A percentile compares a stretch with the other conserved stretches of the same genome.
These are phyloP conservation scores for Quercus rubra DNA, from an alignment of 306 rosid species.

Conservation along the genomic window DNA sequence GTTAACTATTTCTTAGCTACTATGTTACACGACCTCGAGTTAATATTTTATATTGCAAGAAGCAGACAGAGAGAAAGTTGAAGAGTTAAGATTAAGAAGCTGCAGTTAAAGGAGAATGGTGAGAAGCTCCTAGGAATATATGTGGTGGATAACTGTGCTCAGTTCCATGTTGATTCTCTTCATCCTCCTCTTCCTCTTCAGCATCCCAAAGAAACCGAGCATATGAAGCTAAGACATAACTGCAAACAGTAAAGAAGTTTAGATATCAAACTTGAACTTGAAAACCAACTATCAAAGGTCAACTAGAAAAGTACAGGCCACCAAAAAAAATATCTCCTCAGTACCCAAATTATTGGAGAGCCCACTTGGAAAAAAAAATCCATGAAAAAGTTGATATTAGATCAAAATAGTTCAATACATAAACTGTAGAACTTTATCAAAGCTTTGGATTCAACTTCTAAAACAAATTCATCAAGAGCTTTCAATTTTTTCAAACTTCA, in stretches of 20 bases:
- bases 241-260: slow-evolving; percentile 23
- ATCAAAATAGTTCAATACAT: neutral
- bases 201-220: slow-evolving; percentile 82
- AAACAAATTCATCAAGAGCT: neutral
- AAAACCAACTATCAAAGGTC: neutral
- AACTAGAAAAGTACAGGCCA: neutral
- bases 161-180: slow-evolving; percentile 16
- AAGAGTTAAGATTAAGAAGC: slow-evolving; percentile 32
- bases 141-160: slow-evolving; percentile 23
- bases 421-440: neutral
- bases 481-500: too few relatives aligned
- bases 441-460: neutral
- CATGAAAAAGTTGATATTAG: neutral
- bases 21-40: neutral
- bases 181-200: slow-evolving; percentile 50
- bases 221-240: slow-evolving; percentile 73
- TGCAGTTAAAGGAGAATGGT: slow-evolving; percentile 42
- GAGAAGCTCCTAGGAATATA: slow-evolving; percentile 37
- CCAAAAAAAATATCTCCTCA: neutral
- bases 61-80: too few relatives aligned
- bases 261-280: slow-evolving; percentile 9
- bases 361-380: neutral
- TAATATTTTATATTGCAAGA: too few relatives aligned
- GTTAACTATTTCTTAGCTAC: neutral
- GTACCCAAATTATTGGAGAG: neutral